These are phyloP conservation scores for Brassica nigra DNA, from an alignment of 345 rosid genomes.

Conservation along the genomic window DNA sequence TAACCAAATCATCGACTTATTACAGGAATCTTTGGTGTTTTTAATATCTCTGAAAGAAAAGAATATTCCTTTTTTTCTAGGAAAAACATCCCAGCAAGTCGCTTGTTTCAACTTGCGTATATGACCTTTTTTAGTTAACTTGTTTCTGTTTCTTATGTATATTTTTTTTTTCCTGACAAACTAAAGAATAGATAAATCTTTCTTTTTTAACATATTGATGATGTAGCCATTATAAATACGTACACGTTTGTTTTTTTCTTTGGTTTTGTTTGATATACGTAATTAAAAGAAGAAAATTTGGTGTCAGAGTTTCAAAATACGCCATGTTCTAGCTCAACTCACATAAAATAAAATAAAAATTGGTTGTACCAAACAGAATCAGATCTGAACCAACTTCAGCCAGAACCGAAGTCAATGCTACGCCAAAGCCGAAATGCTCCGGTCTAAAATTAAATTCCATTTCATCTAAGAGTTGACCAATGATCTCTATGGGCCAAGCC, in stretches of 20 bases:
- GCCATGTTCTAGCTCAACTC: neutral
- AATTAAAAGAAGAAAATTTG: neutral
- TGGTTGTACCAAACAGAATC: neutral
- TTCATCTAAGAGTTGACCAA: neutral
- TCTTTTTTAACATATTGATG: neutral
- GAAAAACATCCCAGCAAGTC: slow-evolving; percentile 37
- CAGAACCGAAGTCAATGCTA: neutral
- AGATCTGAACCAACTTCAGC: neutral
- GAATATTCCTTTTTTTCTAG: slow-evolving; percentile 23
- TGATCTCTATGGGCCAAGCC: neutral
- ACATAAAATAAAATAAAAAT: neutral
- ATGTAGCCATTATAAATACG: neutral
- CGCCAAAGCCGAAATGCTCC: neutral
- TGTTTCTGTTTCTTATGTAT: slow-evolving; percentile 17
- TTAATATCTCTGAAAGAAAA: slow-evolving; percentile 3
- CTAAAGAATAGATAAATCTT: neutral
- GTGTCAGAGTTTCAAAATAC: neutral
- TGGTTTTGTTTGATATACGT: slow-evolving; percentile 2
- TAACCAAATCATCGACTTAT: neutral
- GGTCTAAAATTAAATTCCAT: neutral
- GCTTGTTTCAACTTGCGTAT: slow-evolving; percentile 31
- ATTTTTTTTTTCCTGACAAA: neutral
- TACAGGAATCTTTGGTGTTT: neutral
- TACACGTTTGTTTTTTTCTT: neutral
- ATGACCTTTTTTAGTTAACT: slow-evolving; percentile 23